Evolutionary conservation across 257 asterid genomes (phyloP), one percentile per base, ranked within the genome.

Genomic region (Penstemon newberryi): DNA sequence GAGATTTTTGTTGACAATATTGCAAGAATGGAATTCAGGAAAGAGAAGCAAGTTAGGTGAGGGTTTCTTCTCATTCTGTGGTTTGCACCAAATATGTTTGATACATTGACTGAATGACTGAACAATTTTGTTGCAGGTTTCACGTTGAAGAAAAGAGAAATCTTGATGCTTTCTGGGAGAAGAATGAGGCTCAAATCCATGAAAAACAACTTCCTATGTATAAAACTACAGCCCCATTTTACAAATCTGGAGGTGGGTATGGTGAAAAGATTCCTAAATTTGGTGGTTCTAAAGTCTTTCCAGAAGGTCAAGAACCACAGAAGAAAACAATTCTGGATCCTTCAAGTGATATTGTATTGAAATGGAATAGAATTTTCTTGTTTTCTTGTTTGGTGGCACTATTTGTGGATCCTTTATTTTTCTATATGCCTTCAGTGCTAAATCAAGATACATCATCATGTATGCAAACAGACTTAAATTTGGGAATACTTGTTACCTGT

Each of bases 401-500:
- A 15, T 91, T 91, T 64, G 85, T 91, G 73, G 97, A 91, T 65
- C 96, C 97, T 41, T 70, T 89, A 65, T 91, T 89, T 69, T 91
- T 91, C 78, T 89, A 91, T 43, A 74, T 89, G 66, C 95, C 97
- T 38, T 77, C 96, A 19, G 93, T 91, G 33, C 8, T 52, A 13
- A 80, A 82, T 60, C 85, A 73, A 25, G 84, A 57, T 4, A 78
- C 70, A 4, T 76, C 97, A 8, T 84, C 93, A 15, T 91, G 97
- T 84, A 84, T 91, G 91, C 68, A 65, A 38, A 82, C 85, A 11
- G 95, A 91, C 79, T 64, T 77, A 49, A 74, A 87, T 73, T 80
- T 91, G 78, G 91, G 93, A 67, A 85, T 91, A 38, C 69, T 81
- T 13, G 79, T 91, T 4, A 91, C 97, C 51, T 84, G 80, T 73